Evolutionary conservation across 495 filamentous ascomycete species (phyloP).

Genomic region (Podospora appendiculata): DNA sequence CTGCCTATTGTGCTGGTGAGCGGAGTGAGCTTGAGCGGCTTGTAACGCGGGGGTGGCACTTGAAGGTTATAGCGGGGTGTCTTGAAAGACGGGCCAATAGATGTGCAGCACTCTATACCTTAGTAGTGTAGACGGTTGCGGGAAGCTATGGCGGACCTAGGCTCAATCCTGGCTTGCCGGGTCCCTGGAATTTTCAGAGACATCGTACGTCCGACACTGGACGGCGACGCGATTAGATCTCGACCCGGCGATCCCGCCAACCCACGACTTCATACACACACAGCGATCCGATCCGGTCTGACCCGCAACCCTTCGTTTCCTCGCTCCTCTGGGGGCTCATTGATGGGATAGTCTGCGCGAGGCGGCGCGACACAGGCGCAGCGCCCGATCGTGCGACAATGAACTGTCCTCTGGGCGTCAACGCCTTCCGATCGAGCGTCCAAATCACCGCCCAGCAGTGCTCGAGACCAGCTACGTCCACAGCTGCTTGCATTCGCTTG

Average conservation of each 20-base stretch:
- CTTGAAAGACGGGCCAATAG: background rate
- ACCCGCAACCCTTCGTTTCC: too few species aligned
- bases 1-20: too few species aligned
- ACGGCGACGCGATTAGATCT: too few species aligned
- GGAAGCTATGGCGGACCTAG: too few species aligned
- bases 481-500: background rate
- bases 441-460: conserved; percentile 17
- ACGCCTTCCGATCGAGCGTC: conserved; percentile 21
- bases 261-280: too few species aligned
- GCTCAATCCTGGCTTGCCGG: conserved; percentile 1
- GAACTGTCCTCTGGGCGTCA: conserved; percentile 23
- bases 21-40: too few species aligned
- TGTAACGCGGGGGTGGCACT: background rate
- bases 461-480: conserved; percentile 3
- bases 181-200: background rate
- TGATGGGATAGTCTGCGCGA: conserved; percentile 20
- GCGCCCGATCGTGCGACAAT: conserved; percentile 9
- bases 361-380: conserved; percentile 17
- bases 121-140: too few species aligned
- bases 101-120: background rate
- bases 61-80: background rate
- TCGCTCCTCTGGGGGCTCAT: background rate
- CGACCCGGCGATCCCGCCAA: too few species aligned
- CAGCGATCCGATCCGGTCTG: too few species aligned
- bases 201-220: too few species aligned